Percentiles rank a stretch among this genome's conserved stretches.
Conservation (phyloP, 2,329 filamentous ascomycete species). For the Phialophora verrucosa region DNA sequence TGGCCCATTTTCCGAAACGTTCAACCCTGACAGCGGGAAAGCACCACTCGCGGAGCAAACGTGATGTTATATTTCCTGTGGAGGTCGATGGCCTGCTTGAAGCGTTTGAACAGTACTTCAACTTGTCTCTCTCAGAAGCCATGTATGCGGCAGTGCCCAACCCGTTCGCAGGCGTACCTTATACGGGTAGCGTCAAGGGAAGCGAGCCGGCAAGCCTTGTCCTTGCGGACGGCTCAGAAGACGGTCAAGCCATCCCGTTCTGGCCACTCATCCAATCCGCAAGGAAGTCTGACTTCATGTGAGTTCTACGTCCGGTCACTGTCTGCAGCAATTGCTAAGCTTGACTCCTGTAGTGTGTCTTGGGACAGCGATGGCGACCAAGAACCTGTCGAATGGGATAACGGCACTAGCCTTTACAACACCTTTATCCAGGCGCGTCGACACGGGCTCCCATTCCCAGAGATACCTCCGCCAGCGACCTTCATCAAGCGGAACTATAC, state of each 20-base stretch:
- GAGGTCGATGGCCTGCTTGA: not conserved
- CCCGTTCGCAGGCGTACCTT: conserved; percentile 23
- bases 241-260: conserved; percentile 40
- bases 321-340: not conserved
- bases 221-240: conserved; percentile 46
- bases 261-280: conserved; percentile 22
- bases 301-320: not conserved
- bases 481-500: conserved; percentile 38
- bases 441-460: conserved; percentile 24
- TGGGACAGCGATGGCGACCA: conserved; percentile 23
- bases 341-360: conserved; percentile 7
- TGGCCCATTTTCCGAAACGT: conserved; percentile 22
- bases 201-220: conserved; percentile 12
- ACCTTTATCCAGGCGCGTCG: conserved; percentile 25
- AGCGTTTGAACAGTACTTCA: conserved; percentile 19
- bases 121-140: conserved; percentile 8
- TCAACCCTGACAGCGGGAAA: not conserved
- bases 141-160: conserved; percentile 25
- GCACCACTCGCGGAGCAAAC: not conserved
- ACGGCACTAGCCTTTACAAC: conserved; percentile 27
- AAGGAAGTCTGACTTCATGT: conserved; percentile 29
- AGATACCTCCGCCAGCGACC: conserved; percentile 27
- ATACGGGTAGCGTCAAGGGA: not conserved
- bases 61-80: conserved; percentile 3
- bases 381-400: conserved; percentile 25